These are phyloP conservation scores for Cyberlindnera euphorbiiphila DNA, from an alignment of 805 yeast genomes.

Conservation along the genomic window DNA sequence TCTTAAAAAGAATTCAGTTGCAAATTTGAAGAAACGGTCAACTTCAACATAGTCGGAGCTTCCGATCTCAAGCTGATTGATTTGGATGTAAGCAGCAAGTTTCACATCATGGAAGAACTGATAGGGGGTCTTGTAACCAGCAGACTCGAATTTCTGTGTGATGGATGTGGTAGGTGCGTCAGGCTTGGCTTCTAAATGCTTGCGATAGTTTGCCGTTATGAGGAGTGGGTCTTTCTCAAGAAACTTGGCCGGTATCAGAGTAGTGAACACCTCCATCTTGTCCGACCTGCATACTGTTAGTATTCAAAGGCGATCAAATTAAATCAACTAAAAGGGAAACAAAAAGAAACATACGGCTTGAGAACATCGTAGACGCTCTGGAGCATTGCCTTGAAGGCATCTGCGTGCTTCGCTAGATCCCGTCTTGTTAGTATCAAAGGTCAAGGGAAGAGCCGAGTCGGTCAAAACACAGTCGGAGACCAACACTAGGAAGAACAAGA, in stretches of 20 bases:
- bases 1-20: constrained; percentile 59
- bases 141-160: constrained; percentile 34
- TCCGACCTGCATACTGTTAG: constrained; percentile 18
- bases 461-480: neutral
- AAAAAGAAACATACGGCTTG: constrained; percentile 2
- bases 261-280: constrained; percentile 13
- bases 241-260: constrained; percentile 19
- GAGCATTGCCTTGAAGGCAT: constrained; percentile 11
- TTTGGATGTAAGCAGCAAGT: constrained; percentile 46
- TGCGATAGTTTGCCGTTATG: constrained; percentile 15
- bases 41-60: constrained; percentile 44
- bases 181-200: constrained; percentile 3
- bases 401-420: constrained; percentile 6
- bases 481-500: too few relatives aligned
- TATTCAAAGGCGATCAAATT: too few relatives aligned
- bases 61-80: constrained; percentile 47
- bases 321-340: too few relatives aligned
- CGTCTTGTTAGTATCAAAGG: constrained; percentile 9
- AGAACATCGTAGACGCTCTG: constrained; percentile 5
- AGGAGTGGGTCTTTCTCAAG: constrained; percentile 18
- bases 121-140: constrained; percentile 44
- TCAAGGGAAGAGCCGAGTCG: too few relatives aligned
- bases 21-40: constrained; percentile 59
- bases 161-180: constrained; percentile 36
- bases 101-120: constrained; percentile 64